Evolutionary conservation across 2,329 filamentous ascomycete genomes (phyloP).

Genomic region (Akanthomyces lecanii): DNA sequence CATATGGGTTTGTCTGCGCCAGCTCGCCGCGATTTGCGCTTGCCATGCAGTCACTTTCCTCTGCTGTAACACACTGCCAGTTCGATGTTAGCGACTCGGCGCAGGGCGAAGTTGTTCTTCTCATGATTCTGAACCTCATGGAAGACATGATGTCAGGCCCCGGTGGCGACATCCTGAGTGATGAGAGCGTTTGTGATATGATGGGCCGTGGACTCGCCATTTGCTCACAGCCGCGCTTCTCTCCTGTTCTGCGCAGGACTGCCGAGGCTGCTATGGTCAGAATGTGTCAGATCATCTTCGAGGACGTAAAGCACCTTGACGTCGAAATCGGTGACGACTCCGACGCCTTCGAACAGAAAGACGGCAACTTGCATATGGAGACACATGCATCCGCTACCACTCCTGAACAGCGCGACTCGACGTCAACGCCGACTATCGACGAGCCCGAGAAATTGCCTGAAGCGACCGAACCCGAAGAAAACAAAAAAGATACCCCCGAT

Average conservation of each 20-base stretch:
- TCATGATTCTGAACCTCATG: conserved; percentile 95
- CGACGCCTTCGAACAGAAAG: conserved; percentile 61
- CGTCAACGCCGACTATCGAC: conserved; percentile 10
- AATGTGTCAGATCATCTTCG: conserved; percentile 99
- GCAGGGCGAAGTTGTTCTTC: conserved; percentile 89
- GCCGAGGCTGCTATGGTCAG: conserved; percentile 97
- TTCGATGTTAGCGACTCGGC: conserved; percentile 95
- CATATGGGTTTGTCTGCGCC: conserved; percentile 84
- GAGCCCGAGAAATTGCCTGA: conserved; percentile 7
- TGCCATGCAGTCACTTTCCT: conserved; percentile 91
- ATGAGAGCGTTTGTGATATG: conserved; percentile 98
- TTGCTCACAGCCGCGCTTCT: conserved; percentile 89
- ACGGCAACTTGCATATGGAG: conserved; percentile 79
- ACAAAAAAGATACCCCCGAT: conserved; percentile 18
- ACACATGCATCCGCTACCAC: conserved; percentile 33
- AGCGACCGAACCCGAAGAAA: conserved; percentile 7
- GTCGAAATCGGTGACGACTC: conserved; percentile 66
- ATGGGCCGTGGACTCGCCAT: conserved; percentile 98
- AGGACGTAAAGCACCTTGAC: conserved; percentile 82
- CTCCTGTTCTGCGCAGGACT: conserved; percentile 82
- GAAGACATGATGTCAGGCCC: conserved; percentile 96
- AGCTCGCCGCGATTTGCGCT: conserved; percentile 82
- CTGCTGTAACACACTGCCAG: conserved; percentile 93
- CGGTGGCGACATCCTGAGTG: conserved; percentile 87
- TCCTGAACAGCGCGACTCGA: conserved; percentile 12